Base-by-base conservation (phyloP, 768 basidiomycete genomes). In the Psilocybe cubensis region DNA sequence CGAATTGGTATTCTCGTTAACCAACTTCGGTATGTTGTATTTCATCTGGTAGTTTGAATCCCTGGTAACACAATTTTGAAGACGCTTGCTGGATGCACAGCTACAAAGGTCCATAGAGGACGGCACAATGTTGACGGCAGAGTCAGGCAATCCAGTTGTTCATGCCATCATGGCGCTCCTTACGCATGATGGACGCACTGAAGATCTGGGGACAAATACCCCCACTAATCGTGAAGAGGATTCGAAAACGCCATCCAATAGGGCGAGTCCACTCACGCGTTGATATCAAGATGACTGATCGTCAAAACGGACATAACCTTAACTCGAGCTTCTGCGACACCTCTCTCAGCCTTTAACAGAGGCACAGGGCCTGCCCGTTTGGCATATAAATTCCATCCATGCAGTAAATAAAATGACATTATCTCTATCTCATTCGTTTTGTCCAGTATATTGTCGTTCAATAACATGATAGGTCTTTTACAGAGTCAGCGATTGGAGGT, bases 1-100 rank as follows among this genome's bases (percentile, higher is more conserved):
- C 83, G 94, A 8, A 96, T 96, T 47, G 94, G 94, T 1, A 86
- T 94, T 10, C 80, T 97, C 25, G 89, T 93, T 40, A 94, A 94
- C 66, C 92, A 94, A 62, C 73, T 95, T 10, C 80, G 92, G 92
- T 91, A 67, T 59, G 78, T 70, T 31, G 18, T 11, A 21, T 54
- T 43, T 6, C 29, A 10, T 33, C 12, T 5, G 57, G 29, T 14
- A 20, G 44, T 3, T 31, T 40, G 9, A 17, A 14, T 11, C 28
- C 44, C n/a, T 25, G 23, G 6, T 40, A 33, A 20, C 17, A 23
- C 42, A 28, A 10, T 45, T 5, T 47, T 54, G 3, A 61, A 89
- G 92, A 48, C 82, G 85, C 51, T 72, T 94, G 14, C 74, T 95
- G 7, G 88, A 92, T 62, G 80, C 79, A 4, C 85, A 91, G 66